Conservation (phyloP, 192 early-diverging fungal genomes). For the Nowakowskiella sp. region DNA sequence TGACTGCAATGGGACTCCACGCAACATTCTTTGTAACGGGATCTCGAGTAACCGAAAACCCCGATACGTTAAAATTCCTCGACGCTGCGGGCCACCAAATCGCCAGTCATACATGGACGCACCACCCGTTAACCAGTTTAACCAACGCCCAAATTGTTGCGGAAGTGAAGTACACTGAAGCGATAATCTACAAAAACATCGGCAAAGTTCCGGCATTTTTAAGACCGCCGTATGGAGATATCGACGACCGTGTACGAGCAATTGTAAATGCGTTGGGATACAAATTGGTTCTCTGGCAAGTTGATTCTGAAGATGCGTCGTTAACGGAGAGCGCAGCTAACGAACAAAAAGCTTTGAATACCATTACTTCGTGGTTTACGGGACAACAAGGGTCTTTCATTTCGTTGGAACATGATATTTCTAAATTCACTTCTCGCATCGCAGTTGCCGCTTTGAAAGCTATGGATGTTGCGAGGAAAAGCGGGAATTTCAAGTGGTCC, state of each 20-base stretch:
- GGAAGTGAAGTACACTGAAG: conserved; percentile 61
- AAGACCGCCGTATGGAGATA: conserved; percentile 42
- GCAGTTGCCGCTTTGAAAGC: no score
- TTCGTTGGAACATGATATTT: conserved; percentile 34
- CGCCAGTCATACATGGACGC: conserved; percentile 3
- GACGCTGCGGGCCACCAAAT: neutral
- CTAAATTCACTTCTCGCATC: no score
- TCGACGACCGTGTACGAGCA: conserved; percentile 31
- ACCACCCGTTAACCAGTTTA: neutral
- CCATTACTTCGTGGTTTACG: conserved; percentile 11
- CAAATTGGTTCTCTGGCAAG: neutral
- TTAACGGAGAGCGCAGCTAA: neutral
- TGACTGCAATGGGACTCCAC: no score
- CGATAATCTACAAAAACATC: conserved; percentile 29
- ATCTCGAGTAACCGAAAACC: no score
- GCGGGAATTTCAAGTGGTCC: no score
- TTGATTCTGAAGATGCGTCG: neutral
- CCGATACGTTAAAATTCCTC: no score
- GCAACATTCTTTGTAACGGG: no score
- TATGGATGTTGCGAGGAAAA: no score
- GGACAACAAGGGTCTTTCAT: conserved; percentile 20
- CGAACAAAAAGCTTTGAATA: conserved; percentile 13
- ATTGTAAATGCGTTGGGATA: conserved; percentile 36
- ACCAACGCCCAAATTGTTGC: conserved; percentile 36
- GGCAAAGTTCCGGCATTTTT: conserved; percentile 38